These are phyloP conservation scores for Leavenworthia alabamica DNA, from an alignment of 345 rosid species.

Conservation along the genomic window DNA sequence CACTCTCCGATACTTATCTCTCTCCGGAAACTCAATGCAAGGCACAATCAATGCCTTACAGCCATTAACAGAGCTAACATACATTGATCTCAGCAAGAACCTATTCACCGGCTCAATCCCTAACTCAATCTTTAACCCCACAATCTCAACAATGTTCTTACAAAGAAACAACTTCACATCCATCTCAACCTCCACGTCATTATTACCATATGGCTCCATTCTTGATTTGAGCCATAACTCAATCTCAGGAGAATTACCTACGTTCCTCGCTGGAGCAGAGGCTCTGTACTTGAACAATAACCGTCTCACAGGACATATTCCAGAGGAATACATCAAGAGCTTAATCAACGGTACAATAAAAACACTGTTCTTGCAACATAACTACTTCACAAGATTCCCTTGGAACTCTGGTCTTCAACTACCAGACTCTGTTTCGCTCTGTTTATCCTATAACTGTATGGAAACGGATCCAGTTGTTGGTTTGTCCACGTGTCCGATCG, in stretches of 20 bases:
- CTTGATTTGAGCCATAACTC: constrained; percentile 73
- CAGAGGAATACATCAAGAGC: constrained; percentile 51
- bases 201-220: constrained; percentile 38
- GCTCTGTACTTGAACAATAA: constrained; percentile 62
- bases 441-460: constrained; percentile 84
- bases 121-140: constrained; percentile 39
- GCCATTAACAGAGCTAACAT: constrained; percentile 44
- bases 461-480: constrained; percentile 44
- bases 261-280: constrained; percentile 54
- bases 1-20: constrained; percentile 65
- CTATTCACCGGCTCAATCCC: constrained; percentile 68
- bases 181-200: not conserved
- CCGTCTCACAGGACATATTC: constrained; percentile 54
- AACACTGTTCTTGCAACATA: constrained; percentile 70
- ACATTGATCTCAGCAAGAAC: constrained; percentile 81
- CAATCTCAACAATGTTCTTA: constrained; percentile 50
- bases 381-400: constrained; percentile 56
- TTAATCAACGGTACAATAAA: constrained; percentile 40
- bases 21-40: constrained; percentile 47
- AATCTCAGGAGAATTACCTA: constrained; percentile 48
- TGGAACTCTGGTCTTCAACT: constrained; percentile 34
- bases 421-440: constrained; percentile 54
- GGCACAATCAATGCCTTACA: constrained; percentile 56
- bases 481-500: constrained; percentile 47
- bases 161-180: constrained; percentile 82